Percentiles rank a stretch among this genome's conserved stretches.
phyloP scores from a whole-genome alignment of 139 green algal species.

The Edaphochlamys debaryana region DNA sequence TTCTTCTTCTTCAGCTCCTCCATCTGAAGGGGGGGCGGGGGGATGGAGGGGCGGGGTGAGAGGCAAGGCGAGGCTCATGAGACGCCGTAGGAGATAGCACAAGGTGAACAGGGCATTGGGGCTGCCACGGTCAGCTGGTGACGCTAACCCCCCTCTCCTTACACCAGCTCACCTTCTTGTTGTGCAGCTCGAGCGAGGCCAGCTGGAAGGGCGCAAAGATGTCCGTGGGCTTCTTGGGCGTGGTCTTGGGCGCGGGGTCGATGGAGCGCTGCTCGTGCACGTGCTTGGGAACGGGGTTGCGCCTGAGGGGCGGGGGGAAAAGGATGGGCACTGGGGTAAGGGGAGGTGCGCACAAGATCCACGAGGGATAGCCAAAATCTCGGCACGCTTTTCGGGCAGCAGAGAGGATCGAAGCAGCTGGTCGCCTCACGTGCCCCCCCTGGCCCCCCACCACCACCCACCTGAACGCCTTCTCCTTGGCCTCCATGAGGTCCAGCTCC shows the following conservation, averaged over 20 bases:
- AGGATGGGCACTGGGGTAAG: too few species aligned
- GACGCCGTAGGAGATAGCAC: too few species aligned
- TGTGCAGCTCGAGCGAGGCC: constrained; percentile 33
- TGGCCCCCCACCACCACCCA: neutral
- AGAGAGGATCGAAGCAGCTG: too few species aligned
- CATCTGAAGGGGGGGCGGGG: neutral
- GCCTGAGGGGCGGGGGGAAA: constrained; percentile 32
- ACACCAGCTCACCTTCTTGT: constrained; percentile 31
- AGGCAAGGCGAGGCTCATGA: too few species aligned
- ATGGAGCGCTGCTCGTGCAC: constrained; percentile 51
- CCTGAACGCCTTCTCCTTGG: constrained; percentile 37
- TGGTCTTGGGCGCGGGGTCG: constrained; percentile 8
- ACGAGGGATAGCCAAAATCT: too few species aligned
- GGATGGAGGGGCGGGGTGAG: too few species aligned
- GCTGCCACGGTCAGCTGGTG: too few species aligned
- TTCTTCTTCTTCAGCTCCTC: constrained; percentile 25
- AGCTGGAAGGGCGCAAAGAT: constrained; percentile 58
- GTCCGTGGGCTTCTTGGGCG: constrained; percentile 44
- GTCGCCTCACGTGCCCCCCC: too few species aligned
- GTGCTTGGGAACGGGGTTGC: constrained; percentile 49
- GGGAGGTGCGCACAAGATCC: too few species aligned
- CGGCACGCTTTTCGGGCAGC: too few species aligned
- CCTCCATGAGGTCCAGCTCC: constrained; percentile 42
- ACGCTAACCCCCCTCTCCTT: too few species aligned
- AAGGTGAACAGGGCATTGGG: too few species aligned